A percentile compares a stretch with the other conserved stretches of the same genome.
Conservation (phyloP, 2,329 filamentous ascomycete genomes). For the Trichoderma asperellum region DNA sequence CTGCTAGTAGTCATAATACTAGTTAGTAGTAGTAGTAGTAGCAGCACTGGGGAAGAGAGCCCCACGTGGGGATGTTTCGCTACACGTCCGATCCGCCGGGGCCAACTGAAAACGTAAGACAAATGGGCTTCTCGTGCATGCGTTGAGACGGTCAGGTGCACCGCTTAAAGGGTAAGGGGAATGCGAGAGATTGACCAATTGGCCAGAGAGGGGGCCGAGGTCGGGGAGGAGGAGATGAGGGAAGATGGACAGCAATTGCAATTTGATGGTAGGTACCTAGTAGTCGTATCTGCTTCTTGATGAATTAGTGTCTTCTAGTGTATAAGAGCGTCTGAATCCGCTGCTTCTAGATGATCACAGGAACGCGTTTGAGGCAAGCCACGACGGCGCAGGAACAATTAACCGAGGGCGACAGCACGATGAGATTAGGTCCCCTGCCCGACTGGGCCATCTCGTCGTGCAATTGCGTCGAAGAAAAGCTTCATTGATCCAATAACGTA, state of each 20-base stretch:
- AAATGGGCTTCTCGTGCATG: slow-evolving; percentile 10
- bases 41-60: background rate
- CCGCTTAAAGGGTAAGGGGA: background rate
- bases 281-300: no score
- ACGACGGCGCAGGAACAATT: background rate
- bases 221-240: background rate
- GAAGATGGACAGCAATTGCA: background rate
- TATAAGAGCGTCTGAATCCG: background rate
- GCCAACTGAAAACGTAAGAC: slow-evolving; percentile 19
- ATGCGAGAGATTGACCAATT: background rate
- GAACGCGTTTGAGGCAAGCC: background rate
- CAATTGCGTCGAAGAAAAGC: background rate
- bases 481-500: slow-evolving; percentile 3
- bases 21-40: no score
- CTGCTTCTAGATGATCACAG: slow-evolving; percentile 5
- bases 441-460: background rate
- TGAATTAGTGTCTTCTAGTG: background rate
- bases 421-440: slow-evolving; percentile 19
- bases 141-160: slow-evolving; percentile 1
- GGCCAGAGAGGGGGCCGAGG: slow-evolving; percentile 1
- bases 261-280: background rate
- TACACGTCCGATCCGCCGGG: background rate
- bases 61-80: slow-evolving; percentile 5
- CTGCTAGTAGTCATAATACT: no score
- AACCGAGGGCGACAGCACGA: background rate